Base-by-base conservation (phyloP, 2,329 filamentous ascomycete species). In the Zarea fungicola region DNA sequence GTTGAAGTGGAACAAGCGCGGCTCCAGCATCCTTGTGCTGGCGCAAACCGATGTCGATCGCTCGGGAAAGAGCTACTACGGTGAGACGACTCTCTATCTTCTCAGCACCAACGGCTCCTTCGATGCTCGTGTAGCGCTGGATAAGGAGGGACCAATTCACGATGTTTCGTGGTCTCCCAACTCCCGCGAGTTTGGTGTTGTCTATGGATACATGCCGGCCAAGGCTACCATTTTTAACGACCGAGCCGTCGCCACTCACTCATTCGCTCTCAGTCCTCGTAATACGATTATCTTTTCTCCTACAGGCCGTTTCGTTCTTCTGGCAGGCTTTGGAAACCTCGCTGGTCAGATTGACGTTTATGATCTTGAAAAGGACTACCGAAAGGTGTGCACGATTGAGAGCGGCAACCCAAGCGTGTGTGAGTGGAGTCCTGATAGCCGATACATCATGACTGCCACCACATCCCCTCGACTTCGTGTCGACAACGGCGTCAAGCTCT, bases 151-250 rank as follows among this genome's bases (percentile, higher is more conserved):
- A 0, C 93, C 93, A 5, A 96, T 97, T 60, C 92, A 97, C 68
- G 93, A 99, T 64, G 92, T 99, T 36, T 83, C 87, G n/a, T 99
- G 93, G 93, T 96, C 90, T 39, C 91, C 93, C 41, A 97, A 93
- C 70, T 95, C 90, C 59, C 95, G 90, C 73, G 92, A 97, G 69
- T 99, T 99, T 62, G 92, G 90, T 63, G 93, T 99, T 26, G 85
- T 96, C 14, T 99, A 99, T 65, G 93, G 93, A 53, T 97, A 89
- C 69, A 97, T 96, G 90, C 93, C 93, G n/a, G 89, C 93, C 49
- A 97, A 97, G 78, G 93, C 92, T 4, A 96, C 92, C 58, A 93
- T 99, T 58, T 99, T 97, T 80, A 96, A 96, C 68, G 81, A 86
- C 60, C 85, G 89, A 55, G 93, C 88, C 54, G 80, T 90, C 51